Evolutionary conservation across 2,329 filamentous ascomycete species (phyloP).

Genomic region (Cladosporium austrohemisphaericum): DNA sequence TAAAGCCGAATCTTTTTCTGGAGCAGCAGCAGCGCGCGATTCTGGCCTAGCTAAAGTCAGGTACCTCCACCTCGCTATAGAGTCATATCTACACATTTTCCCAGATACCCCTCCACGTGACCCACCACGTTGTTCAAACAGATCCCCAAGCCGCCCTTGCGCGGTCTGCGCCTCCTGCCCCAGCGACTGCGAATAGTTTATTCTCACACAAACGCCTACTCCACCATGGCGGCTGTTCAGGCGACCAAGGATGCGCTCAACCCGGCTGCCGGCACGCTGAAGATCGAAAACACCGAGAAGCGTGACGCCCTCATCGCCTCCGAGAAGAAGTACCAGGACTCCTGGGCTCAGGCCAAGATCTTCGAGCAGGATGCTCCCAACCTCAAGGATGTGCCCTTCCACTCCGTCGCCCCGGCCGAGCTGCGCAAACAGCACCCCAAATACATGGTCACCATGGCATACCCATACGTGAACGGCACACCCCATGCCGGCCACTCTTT

Average conservation of each 20-base stretch:
- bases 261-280: conserved; percentile 59
- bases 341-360: conserved; percentile 72
- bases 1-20: conserved; percentile 8
- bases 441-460: conserved; percentile 79
- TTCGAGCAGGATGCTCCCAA: conserved; percentile 87
- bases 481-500: conserved; percentile 86
- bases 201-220: neutral
- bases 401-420: conserved; percentile 68
- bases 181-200: too few relatives aligned
- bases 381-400: conserved; percentile 69
- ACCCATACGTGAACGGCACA: conserved; percentile 81
- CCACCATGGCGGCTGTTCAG: conserved; percentile 46
- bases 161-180: conserved; percentile 27
- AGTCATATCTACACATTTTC: conserved; percentile 13
- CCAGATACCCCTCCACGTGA: conserved; percentile 16
- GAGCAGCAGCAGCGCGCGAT: conserved; percentile 3
- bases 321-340: conserved; percentile 88
- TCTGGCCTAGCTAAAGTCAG: too few relatives aligned
- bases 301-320: conserved; percentile 74
- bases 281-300: conserved; percentile 78
- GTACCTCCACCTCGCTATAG: neutral
- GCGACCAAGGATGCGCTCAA: conserved; percentile 54
- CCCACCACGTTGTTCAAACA: conserved; percentile 29
- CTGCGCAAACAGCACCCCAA: conserved; percentile 80
- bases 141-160: conserved; percentile 28